Conservation (phyloP, 2,329 filamentous ascomycete genomes). For the Exophiala spinifera region DNA sequence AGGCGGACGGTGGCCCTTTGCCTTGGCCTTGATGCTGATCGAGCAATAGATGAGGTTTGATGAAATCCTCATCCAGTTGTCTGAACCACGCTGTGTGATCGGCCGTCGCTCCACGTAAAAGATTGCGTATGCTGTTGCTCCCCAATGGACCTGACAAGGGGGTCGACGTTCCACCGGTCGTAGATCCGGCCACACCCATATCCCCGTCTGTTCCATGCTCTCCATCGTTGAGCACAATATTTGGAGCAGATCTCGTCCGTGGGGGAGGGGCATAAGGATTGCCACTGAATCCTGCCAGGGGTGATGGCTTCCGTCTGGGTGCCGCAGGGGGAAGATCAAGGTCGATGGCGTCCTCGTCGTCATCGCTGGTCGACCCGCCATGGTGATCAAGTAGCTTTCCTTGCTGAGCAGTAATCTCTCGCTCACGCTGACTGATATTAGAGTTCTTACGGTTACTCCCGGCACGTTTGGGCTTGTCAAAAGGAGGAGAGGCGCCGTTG, state of each 20-base stretch:
- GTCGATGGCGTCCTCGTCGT: slow-evolving; percentile 50
- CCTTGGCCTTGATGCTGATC: slow-evolving; percentile 55
- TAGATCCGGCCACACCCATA: slow-evolving; percentile 24
- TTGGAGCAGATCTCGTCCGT: slow-evolving; percentile 18
- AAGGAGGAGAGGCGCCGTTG: slow-evolving; percentile 52
- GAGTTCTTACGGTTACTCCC: slow-evolving; percentile 53
- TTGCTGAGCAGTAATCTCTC: slow-evolving; percentile 47
- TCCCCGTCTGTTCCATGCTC: slow-evolving; percentile 15
- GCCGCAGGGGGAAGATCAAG: slow-evolving; percentile 61
- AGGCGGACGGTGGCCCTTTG: slow-evolving; percentile 21
- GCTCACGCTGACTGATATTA: slow-evolving; percentile 42
- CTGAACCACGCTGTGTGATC: slow-evolving; percentile 88
- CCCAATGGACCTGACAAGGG: slow-evolving; percentile 27
- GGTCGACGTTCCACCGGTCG: slow-evolving; percentile 7
- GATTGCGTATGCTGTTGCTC: slow-evolving; percentile 64
- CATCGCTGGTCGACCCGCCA: slow-evolving; percentile 40
- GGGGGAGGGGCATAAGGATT: slow-evolving; percentile 4
- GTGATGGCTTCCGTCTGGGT: slow-evolving; percentile 40
- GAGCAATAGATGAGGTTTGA: slow-evolving; percentile 85
- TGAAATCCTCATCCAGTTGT: slow-evolving; percentile 91
- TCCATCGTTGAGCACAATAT: slow-evolving; percentile 22
- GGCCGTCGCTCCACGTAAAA: slow-evolving; percentile 73
- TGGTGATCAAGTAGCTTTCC: slow-evolving; percentile 48
- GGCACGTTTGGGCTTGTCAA: slow-evolving; percentile 23
- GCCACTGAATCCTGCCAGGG: slow-evolving; percentile 34